Evolutionary conservation across 116 monocot genomes (phyloP).

Genomic region (Zostera marina): DNA sequence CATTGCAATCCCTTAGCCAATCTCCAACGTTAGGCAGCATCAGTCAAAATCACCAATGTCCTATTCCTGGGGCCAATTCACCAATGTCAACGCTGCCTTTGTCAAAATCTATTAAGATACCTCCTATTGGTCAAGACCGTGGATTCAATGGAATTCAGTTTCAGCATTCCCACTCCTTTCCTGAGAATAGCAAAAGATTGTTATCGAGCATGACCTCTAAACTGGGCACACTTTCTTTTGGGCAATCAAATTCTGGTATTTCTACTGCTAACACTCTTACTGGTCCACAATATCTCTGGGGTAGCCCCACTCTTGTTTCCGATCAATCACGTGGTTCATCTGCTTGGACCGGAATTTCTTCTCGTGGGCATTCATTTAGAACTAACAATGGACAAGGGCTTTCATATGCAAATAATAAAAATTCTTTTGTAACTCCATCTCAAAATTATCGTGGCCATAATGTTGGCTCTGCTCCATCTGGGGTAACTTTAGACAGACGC

Average conservation of each 20-base stretch:
- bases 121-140: slow-evolving; percentile 60
- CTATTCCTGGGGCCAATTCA: slow-evolving; percentile 19
- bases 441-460: slow-evolving; percentile 26
- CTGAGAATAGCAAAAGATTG: slow-evolving; percentile 31
- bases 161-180: slow-evolving; percentile 52
- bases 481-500: slow-evolving; percentile 58
- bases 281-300: slow-evolving; percentile 81
- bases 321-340: slow-evolving; percentile 42
- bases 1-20: slow-evolving; percentile 24
- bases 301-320: slow-evolving; percentile 33
- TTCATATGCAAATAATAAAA: slow-evolving; percentile 19
- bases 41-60: slow-evolving; percentile 40
- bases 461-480: slow-evolving; percentile 91
- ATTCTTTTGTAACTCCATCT: slow-evolving; percentile 32
- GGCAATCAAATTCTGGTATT: slow-evolving; percentile 18
- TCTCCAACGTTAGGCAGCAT: slow-evolving; percentile 36
- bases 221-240: slow-evolving; percentile 24
- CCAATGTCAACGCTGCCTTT: slow-evolving; percentile 52
- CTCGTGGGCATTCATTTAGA: slow-evolving; percentile 19
- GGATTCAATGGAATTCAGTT: slow-evolving; percentile 22
- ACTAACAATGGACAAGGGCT: slow-evolving; percentile 30
- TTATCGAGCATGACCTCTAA: slow-evolving; percentile 19
- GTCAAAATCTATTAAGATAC: slow-evolving; percentile 35
- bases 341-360: slow-evolving; percentile 26
- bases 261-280: slow-evolving; percentile 41